Evolutionary conservation across 2,329 filamentous ascomycete species (phyloP).

Genomic region (Aspergillus spinulosporus): DNA sequence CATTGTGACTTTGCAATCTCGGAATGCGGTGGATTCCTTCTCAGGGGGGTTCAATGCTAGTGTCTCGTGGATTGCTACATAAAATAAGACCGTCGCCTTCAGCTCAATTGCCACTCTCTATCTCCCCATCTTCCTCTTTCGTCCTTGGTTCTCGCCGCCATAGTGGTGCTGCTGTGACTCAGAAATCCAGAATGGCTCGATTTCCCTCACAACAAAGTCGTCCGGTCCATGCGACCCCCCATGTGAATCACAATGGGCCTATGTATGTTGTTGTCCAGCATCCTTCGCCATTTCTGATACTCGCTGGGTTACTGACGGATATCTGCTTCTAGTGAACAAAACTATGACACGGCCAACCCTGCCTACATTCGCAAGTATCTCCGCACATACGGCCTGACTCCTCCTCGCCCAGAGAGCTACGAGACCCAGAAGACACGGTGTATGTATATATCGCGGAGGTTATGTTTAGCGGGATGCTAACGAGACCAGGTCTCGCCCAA

Average conservation of each 20-base stretch:
- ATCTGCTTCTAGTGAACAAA: slow-evolving; percentile 37
- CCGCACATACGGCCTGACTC: slow-evolving; percentile 52
- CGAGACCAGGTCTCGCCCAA: slow-evolving; percentile 43
- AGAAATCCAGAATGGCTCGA: slow-evolving; percentile 36
- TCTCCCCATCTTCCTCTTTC: slow-evolving; percentile 23
- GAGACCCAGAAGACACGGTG: slow-evolving; percentile 53
- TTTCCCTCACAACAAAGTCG: slow-evolving; percentile 38
- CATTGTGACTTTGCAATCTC: slow-evolving; percentile 56
- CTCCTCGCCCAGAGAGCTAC: slow-evolving; percentile 51
- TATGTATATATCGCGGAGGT: slow-evolving; percentile 20
- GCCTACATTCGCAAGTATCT: slow-evolving; percentile 54
- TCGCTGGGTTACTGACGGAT: background rate
- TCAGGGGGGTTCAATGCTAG: slow-evolving; percentile 36
- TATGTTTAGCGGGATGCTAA: slow-evolving; percentile 13
- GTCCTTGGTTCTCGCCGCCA: slow-evolving; percentile 15
- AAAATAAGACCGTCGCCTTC: slow-evolving; percentile 32
- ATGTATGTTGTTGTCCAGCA: slow-evolving; percentile 30
- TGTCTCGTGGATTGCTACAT: slow-evolving; percentile 28
- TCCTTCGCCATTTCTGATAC: background rate
- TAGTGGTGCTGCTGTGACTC: slow-evolving; percentile 27
- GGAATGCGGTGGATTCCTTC: slow-evolving; percentile 38
- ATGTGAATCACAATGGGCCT: slow-evolving; percentile 34
- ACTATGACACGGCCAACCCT: slow-evolving; percentile 53
- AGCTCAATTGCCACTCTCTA: slow-evolving; percentile 13
- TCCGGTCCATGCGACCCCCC: slow-evolving; percentile 38